Evolutionary conservation across 2,329 filamentous ascomycete genomes (phyloP), one percentile per base, ranked within the genome.

Genomic region (Westerdykella sp.): DNA sequence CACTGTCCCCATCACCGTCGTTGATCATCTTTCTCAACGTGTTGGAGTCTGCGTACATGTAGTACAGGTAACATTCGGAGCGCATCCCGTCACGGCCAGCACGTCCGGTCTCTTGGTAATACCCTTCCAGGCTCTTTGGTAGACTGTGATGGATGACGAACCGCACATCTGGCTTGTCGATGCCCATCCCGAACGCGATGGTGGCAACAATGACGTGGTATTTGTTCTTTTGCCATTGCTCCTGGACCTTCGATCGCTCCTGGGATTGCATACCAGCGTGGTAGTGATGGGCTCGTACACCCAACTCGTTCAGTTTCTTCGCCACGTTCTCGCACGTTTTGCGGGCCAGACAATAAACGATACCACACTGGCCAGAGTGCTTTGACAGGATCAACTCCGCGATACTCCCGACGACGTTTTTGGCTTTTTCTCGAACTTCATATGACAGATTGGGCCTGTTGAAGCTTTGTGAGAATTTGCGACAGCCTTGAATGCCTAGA

Each of bases 101-200:
- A 56, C 93, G 85, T 1, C 93, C 93, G 36, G 93, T 98, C 66
- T 98, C 93, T 63, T 98, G 93, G 60, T 98, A 98, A 66, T 98
- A 98, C 1, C 93, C 93, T 69, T 98, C 93, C 42, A 98, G 72
- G 56, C 88, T 96, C 68, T 98, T 97, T 1, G 93, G 93, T 5
- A 98, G 75, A 35, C 83, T 86, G 57, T 95, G 84, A 61, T 98
- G 94, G 34, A 98, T 87, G 28, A 98, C 93, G 63, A 95, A 98
- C 22, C 93, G 85, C 38, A 98, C 93, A 63, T 98, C 85, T 1
- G 90, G 80, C 66, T 98, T 98, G 72, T 98, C 93, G 52, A 98
- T 98, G n/a, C 93, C 93, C 93, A 98, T 98, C 6, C 93, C 93
- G 62, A 98, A 98, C 18, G 93, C 93, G 65, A 98, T 97, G 0